Percentiles rank a stretch among this genome's conserved stretches.
Evolutionary conservation across 805 yeast genomes (phyloP).

Genomic region (Diddensiella caesifluorescens): DNA sequence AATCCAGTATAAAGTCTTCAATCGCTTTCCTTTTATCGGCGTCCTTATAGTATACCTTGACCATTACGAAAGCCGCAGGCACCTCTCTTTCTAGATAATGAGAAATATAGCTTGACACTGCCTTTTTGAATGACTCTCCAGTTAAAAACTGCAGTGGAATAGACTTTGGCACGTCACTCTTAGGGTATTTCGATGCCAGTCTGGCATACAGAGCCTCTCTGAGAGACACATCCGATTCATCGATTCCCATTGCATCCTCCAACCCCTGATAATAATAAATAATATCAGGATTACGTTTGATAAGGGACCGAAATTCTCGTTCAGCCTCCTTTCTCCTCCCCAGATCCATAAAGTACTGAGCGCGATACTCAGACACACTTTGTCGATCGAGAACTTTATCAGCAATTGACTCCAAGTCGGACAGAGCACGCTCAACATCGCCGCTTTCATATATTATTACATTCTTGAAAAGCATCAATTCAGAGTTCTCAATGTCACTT

Average conservation of each 20-base stretch:
- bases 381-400: constrained; percentile 52
- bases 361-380: constrained; percentile 61
- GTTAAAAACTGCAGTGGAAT: constrained; percentile 54
- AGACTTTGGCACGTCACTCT: constrained; percentile 71
- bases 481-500: constrained; percentile 65
- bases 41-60: constrained; percentile 69
- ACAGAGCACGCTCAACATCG: constrained; percentile 58
- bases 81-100: constrained; percentile 71
- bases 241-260: constrained; percentile 58
- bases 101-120: constrained; percentile 50
- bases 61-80: constrained; percentile 82
- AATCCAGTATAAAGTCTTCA: constrained; percentile 49
- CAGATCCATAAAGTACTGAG: constrained; percentile 53
- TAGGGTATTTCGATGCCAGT: constrained; percentile 68
- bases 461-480: constrained; percentile 70
- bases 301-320: constrained; percentile 55
- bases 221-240: constrained; percentile 37
- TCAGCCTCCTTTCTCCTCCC: constrained; percentile 62
- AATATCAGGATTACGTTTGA: constrained; percentile 84
- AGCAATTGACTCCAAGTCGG: constrained; percentile 50
- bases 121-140: constrained; percentile 44
- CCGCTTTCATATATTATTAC: constrained; percentile 59
- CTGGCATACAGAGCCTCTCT: constrained; percentile 60
- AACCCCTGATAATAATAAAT: constrained; percentile 57
- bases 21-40: constrained; percentile 38